These are phyloP conservation scores for Solanum ossicruentum DNA, from an alignment of 257 asterid species.

Conservation along the genomic window DNA sequence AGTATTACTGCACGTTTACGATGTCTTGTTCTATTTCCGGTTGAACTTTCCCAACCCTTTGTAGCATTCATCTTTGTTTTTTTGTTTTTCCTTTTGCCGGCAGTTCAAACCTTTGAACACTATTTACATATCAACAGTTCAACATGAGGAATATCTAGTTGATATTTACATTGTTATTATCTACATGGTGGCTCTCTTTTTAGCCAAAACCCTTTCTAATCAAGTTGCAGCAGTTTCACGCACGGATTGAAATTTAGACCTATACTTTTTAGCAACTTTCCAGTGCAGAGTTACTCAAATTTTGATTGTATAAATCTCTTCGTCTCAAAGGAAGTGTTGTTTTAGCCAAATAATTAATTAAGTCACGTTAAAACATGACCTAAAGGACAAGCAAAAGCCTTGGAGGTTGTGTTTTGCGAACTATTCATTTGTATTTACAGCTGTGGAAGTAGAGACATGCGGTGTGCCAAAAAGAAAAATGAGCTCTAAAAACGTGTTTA, in stretches of 20 bases:
- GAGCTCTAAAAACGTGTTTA: not conserved
- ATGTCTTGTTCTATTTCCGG: not conserved
- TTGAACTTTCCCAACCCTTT: not conserved
- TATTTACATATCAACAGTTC: not conserved
- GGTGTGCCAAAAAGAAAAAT: not conserved
- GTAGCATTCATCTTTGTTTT: not conserved
- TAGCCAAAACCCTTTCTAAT: not conserved
- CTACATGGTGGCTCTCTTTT: not conserved
- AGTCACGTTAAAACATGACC: too few relatives aligned
- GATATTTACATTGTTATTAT: not conserved
- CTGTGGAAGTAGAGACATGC: not conserved
- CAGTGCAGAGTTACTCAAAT: not conserved
- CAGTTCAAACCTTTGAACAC: not conserved
- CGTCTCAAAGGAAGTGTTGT: too few relatives aligned
- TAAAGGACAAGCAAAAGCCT: too few relatives aligned
- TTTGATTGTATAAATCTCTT: not conserved
- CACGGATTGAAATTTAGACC: not conserved
- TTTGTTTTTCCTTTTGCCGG: not conserved
- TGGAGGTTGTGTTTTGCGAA: not conserved
- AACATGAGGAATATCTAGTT: not conserved
- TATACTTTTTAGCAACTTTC: not conserved
- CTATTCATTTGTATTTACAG: not conserved
- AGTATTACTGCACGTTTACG: not conserved
- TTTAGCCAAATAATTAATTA: too few relatives aligned
- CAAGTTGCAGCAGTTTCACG: not conserved